These are phyloP conservation scores for Aspergillus biplanus DNA, from an alignment of 495 filamentous ascomycete species.

Conservation along the genomic window DNA sequence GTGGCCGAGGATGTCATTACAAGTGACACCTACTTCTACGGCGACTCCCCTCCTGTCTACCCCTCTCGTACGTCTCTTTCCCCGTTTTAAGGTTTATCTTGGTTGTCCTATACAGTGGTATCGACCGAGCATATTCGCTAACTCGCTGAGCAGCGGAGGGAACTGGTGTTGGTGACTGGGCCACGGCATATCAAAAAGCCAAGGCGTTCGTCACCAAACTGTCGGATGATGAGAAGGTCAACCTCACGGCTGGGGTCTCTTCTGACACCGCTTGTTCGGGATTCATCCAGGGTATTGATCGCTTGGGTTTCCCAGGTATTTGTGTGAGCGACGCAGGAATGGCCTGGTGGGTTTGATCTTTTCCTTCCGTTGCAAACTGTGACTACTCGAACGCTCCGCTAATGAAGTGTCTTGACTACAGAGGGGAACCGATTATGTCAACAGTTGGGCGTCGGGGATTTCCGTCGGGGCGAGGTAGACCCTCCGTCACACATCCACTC, in stretches of 20 bases:
- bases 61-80: constrained; percentile 45
- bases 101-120: background rate
- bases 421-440: constrained; percentile 62
- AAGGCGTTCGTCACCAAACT: constrained; percentile 56
- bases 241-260: constrained; percentile 54
- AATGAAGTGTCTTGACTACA: background rate
- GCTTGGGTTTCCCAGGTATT: constrained; percentile 62
- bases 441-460: constrained; percentile 56
- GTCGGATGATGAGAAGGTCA: constrained; percentile 62
- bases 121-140: background rate
- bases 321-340: constrained; percentile 68
- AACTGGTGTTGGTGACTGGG: constrained; percentile 61
- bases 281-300: constrained; percentile 51
- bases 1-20: constrained; percentile 21
- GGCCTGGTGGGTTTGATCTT: constrained; percentile 43
- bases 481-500: background rate
- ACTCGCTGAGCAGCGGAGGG: constrained; percentile 23
- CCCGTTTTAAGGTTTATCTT: too few relatives aligned
- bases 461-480: constrained; percentile 53
- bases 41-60: constrained; percentile 59
- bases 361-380: background rate
- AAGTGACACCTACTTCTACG: constrained; percentile 51
- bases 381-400: background rate
- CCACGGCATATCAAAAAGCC: constrained; percentile 52
- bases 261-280: constrained; percentile 64